Base-by-base conservation (phyloP, 345 rosid genomes). In the Geranium brycei region DNA sequence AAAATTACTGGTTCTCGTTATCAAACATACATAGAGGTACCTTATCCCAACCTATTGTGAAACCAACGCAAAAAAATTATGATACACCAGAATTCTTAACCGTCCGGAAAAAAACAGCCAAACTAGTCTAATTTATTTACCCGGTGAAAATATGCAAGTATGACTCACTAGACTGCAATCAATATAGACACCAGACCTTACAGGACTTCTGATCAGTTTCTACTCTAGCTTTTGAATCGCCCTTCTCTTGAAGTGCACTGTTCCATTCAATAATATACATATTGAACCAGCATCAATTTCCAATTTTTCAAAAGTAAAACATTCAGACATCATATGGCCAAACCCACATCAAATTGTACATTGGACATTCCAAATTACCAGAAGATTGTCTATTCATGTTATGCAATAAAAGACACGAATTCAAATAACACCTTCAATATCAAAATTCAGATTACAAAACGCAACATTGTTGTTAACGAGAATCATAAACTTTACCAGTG, bases 401-500 rank as follows among this genome's bases (percentile, higher is more conserved):
- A 47, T 47, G 53, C 53, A 47, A 47, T 47, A 47, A 47, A 38
- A 10, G 47, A 38, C 31, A 47, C 7, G 16, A 10, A 19, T 63
- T 55, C 58, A 13, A 8, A 51, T 51, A 19, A 63, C 41, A 35
- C 31, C 30, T 28, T 12, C 15, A 66, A 51, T 17, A 13, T 30
- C 14, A 6, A 61, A 17, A 32, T 53, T 17, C 51, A 11, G 8
- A 64, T 30, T 7, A 35, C 1, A 35, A 62, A 67, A 18, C 57
- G n/a, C 10, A 61, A 70, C 11, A 13, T 62, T 47, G 47, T 17
- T 31, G 16, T 17, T 16, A 1, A 55, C 15, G 23, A 63, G 8
- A 38, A 57, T 7, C 16, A 2, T 14, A 62, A 63, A 4, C 58
- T 72, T 51, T 80, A 91, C 98, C 98, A 91, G 88, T 91, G 96